These are phyloP conservation scores for Trichoderma pleuroti DNA, from an alignment of 2,329 filamentous ascomycete genomes.

Conservation along the genomic window DNA sequence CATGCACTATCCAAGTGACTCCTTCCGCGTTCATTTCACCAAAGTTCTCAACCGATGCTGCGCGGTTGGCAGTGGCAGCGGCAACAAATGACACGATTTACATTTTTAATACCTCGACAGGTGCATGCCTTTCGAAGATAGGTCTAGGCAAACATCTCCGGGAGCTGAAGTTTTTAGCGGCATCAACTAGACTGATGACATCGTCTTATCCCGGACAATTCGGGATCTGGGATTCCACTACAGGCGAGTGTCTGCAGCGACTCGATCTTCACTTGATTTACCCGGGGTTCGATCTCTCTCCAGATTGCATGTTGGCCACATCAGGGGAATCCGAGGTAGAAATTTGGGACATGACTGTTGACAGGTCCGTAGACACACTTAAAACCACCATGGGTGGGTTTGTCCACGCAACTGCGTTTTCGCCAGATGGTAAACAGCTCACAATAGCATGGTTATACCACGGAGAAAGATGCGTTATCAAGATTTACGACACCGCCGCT, in stretches of 20 bases:
- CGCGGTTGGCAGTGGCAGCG: neutral
- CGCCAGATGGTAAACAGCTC: neutral
- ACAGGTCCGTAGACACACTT: too few species aligned
- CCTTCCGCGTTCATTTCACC: too few species aligned
- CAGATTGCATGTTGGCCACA: neutral
- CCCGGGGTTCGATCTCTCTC: neutral
- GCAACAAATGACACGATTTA: neutral
- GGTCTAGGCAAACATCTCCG: rapidly evolving
- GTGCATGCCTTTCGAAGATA: neutral
- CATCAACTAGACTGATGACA: neutral
- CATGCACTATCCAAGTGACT: too few species aligned
- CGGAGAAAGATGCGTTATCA: neutral
- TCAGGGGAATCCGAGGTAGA: neutral
- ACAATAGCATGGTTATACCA: rapidly evolving
- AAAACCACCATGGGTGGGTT: neutral
- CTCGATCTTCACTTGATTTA: too few species aligned
- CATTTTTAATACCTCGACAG: neutral
- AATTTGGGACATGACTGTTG: neutral
- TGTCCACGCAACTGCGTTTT: neutral
- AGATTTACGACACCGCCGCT: neutral
- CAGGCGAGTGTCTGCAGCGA: neutral
- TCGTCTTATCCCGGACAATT: rapidly evolving
- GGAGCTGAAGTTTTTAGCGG: neutral
- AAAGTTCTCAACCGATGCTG: neutral
- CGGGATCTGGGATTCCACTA: neutral